phyloP scores from a whole-genome alignment of 2,329 filamentous ascomycete genomes.

The Epichloe bromicola region DNA sequence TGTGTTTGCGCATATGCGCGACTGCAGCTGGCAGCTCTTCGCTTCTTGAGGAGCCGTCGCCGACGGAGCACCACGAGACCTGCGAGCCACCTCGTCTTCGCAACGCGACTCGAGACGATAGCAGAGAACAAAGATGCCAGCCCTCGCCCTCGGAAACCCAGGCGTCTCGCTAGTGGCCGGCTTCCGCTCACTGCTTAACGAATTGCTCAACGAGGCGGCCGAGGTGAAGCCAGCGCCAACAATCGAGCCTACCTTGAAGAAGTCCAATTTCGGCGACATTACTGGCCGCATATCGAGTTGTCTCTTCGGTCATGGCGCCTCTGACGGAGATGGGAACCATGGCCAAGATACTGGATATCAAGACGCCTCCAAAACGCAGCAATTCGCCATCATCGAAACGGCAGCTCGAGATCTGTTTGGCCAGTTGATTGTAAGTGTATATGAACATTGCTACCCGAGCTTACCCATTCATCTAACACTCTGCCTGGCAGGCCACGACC shows the following conservation, averaged over 20 bases:
- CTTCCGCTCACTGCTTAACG: constrained; percentile 40
- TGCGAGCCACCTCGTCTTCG: background rate
- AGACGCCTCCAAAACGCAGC: constrained; percentile 28
- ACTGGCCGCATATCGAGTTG: constrained; percentile 29
- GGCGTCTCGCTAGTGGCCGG: constrained; percentile 39
- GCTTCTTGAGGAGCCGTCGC: background rate
- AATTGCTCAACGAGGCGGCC: constrained; percentile 46
- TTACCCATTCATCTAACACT: background rate
- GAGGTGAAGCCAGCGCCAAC: constrained; percentile 42
- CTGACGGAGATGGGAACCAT: constrained; percentile 13
- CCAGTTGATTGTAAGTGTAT: constrained; percentile 52
- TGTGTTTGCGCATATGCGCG: background rate
- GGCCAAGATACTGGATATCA: constrained; percentile 23
- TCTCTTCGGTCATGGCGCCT: constrained; percentile 14
- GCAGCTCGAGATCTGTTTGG: constrained; percentile 74
- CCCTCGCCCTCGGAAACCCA: constrained; percentile 29
- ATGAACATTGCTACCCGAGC: background rate
- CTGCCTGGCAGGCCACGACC: constrained; percentile 47
- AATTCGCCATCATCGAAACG: constrained; percentile 66
- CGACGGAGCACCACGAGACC: background rate
- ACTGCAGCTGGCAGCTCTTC: background rate
- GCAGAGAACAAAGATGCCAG: constrained; percentile 33
- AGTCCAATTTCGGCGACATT: constrained; percentile 47
- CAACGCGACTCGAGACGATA: background rate
- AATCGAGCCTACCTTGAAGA: constrained; percentile 64